phyloP scores from a whole-genome alignment of 139 green algal species.

The Diplosphaera chodatii region DNA sequence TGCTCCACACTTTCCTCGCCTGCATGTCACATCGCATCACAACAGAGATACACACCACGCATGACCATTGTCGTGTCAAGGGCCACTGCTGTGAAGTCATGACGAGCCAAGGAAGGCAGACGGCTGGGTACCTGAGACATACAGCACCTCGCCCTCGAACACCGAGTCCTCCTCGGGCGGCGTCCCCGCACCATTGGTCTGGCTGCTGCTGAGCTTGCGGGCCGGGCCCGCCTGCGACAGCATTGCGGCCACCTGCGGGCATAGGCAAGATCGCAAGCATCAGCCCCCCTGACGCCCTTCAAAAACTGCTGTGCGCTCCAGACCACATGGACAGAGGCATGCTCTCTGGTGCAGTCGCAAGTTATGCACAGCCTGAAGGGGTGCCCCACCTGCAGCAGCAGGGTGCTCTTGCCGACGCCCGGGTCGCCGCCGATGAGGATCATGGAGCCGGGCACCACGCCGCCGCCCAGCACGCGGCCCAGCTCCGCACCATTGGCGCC shows the following conservation, averaged over 20 bases:
- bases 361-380: no score
- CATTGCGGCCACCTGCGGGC: neutral
- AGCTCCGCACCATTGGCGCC: constrained; percentile 59
- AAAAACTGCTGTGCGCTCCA: no score
- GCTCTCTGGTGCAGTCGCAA: no score
- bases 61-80: no score
- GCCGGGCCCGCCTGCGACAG: neutral
- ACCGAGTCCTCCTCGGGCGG: neutral
- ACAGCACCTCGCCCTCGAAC: constrained; percentile 54
- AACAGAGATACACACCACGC: no score
- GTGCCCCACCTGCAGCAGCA: constrained; percentile 86
- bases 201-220: neutral
- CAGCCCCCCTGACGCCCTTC: no score
- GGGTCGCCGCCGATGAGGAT: constrained; percentile 91
- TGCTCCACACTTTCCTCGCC: constrained; percentile 22
- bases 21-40: no score
- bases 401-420: constrained; percentile 83
- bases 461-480: constrained; percentile 80
- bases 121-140: constrained; percentile 76
- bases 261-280: no score
- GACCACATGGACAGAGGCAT: no score
- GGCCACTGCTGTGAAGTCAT: no score
- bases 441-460: constrained; percentile 81
- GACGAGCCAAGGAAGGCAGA: no score
- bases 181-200: neutral